Base-by-base conservation (phyloP, 306 rosid species). In the Acmispon strigosus region DNA sequence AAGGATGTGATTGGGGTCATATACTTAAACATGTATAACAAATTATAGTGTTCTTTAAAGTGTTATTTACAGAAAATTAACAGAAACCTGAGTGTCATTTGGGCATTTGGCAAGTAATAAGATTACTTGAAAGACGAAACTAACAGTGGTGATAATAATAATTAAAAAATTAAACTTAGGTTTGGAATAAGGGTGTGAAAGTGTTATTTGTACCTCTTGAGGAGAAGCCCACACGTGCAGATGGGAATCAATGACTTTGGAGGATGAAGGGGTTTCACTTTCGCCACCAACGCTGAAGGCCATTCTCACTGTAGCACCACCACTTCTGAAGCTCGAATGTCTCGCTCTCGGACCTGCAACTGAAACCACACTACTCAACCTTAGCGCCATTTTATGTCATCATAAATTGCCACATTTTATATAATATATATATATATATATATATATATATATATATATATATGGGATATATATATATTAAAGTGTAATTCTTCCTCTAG, bases 201-300 rank as follows among this genome's bases (percentile, higher is more conserved):
- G 6, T 55, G 15, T 7, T 4, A 10, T 36, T 22, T 58, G 29
- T 80, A 86, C 98, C 88, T 92, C 87, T 69, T 86, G 56, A 43
- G 86, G 81, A 44, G 96, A 92, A 44, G 96, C 96, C 96, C 98
- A 92, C 2, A 92, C 92, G 75, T 92, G 98, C 0, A 90, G 84
- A 86, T 92, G 98, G 2, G 98, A 90, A 75, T 90, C 98, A 2
- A 92, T 79, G 70, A 85, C 55, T 66, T 83, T 86, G 62, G 57
- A 53, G 16, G 42, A 76, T 76, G 75, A 56, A 16, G 53, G 53
- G 24, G 77, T 47, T 68, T 71, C 78, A 22, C 1, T 27, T 27
- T 27, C 32, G 3, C 32, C 32, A 27, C 4, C 32, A 27, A 27
- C 32, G 42, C 10, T 60, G 18, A 76, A 16, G 6, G 85, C 80